Conservation (phyloP, 192 early-diverging fungal species). For the Podila epigama region DNA sequence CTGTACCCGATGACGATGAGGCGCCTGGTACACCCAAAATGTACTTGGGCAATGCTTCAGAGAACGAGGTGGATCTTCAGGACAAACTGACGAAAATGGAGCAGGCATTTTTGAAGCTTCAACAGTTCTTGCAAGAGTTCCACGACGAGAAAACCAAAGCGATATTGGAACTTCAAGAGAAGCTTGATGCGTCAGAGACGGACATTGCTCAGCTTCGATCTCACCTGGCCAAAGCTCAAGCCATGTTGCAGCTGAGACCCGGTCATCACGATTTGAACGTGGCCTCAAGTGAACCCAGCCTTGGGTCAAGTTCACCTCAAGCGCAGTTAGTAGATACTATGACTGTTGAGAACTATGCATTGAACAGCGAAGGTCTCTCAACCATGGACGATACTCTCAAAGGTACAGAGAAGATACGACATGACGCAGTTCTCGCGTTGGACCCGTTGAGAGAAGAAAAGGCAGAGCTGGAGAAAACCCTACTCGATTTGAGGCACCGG, state of each 20-base stretch:
- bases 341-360: too few relatives aligned
- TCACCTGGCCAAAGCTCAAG: constrained; percentile 38
- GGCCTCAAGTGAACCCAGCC: too few relatives aligned
- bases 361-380: background rate
- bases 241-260: constrained; percentile 13
- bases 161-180: constrained; percentile 16
- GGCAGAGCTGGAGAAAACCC: constrained; percentile 32
- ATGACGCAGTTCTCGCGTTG: constrained; percentile 32
- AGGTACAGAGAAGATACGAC: constrained; percentile 24
- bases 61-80: background rate
- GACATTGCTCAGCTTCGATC: constrained; percentile 11
- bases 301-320: background rate
- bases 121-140: constrained; percentile 42
- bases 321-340: background rate
- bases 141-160: constrained; percentile 36
- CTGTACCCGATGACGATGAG: too few relatives aligned
- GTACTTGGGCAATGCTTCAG: background rate
- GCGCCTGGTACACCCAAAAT: too few relatives aligned
- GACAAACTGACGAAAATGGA: constrained; percentile 14
- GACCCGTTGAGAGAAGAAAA: constrained; percentile 30
- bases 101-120: constrained; percentile 21
- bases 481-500: constrained; percentile 31
- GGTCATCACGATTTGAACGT: background rate
- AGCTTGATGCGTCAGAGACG: constrained; percentile 12
- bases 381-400: constrained; percentile 16